Conservation (phyloP, 108 stramenopile genomes). For the Skeletonema menzelii region DNA sequence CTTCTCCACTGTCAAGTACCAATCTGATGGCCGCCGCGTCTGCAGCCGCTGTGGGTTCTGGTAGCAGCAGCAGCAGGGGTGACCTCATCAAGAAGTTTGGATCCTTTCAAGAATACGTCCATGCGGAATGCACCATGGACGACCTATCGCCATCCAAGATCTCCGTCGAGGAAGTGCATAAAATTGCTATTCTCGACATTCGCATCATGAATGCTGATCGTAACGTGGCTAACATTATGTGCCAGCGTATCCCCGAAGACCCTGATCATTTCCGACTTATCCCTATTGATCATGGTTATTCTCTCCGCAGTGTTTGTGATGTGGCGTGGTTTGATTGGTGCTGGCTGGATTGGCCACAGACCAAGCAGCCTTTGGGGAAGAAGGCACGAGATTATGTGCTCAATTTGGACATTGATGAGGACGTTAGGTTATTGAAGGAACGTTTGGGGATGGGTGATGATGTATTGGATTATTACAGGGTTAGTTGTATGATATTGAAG, state of each 20-base stretch:
- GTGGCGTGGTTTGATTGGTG: constrained; percentile 99
- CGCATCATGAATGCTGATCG: constrained; percentile 97
- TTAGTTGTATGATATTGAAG: constrained; percentile 69
- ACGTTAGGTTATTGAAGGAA: constrained; percentile 66
- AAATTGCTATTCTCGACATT: constrained; percentile 97
- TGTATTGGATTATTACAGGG: constrained; percentile 79
- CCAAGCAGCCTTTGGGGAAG: constrained; percentile 80
- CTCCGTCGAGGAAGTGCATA: constrained; percentile 90
- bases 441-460: constrained; percentile 63
- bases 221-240: constrained; percentile 93
- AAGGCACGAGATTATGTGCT: constrained; percentile 67
- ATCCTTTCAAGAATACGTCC: constrained; percentile 91
- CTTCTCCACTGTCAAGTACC: constrained; percentile 4
- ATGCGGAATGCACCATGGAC: constrained; percentile 90
- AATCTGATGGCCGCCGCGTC: constrained; percentile 2
- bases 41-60: background rate
- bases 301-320: constrained; percentile 87
- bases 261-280: constrained; percentile 75
- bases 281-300: constrained; percentile 98
- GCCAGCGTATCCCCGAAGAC: constrained; percentile 71
- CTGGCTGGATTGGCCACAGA: constrained; percentile 97
- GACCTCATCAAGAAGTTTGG: constrained; percentile 82
- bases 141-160: constrained; percentile 89
- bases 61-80: background rate
- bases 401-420: constrained; percentile 75